Evolutionary conservation across 2,329 filamentous ascomycete genomes (phyloP), one percentile per base, ranked within the genome.

Genomic region (Phaeoacremonium minimum): DNA sequence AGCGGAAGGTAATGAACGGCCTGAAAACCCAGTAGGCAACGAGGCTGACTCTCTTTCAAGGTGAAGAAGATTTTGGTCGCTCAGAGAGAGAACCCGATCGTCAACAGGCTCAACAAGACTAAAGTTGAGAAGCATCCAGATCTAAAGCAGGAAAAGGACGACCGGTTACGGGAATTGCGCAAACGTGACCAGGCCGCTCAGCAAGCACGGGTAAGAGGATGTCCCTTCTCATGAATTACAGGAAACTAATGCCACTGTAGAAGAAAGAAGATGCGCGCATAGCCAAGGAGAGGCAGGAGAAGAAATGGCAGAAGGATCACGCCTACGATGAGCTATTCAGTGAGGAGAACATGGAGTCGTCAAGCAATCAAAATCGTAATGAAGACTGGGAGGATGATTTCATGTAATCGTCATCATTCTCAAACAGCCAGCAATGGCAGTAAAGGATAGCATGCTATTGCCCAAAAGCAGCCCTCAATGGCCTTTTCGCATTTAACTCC

Each of bases 41-140:
- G 29, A 4, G 14, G 14, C 26, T 15, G 11, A 13, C 17, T 19
- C 9, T 18, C 26, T 26, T 1, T 7, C 14, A 49, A 83, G 67
- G 89, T 96, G 46, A 90, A 85, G 66, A 83, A 83, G 48, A 69
- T 95, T 40, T 79, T 94, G 39, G 85, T 98, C 13, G 61, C 80
- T 9, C 75, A 83, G 55, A 79, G 91, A 35, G 87, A 94, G 58
- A 98, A 98, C 60, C 68, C 82, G 33, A 88, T 96, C 53, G 80
- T 98, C 67, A 98, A 98, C 67, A 81, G 93, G n/a, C 77, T 98
- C 46, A 97, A 96, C 70, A 98, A 97, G 74, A 98, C 93, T 22
- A 88, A 85, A 49, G 78, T 86, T 20, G 91, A 97, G 66, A 87
- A 83, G 60, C 87, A 83, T 57, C 89, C 91, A 1, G 87, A 97